Conservation (phyloP, 2,329 filamentous ascomycete genomes). For the Epichloe hybrida region DNA sequence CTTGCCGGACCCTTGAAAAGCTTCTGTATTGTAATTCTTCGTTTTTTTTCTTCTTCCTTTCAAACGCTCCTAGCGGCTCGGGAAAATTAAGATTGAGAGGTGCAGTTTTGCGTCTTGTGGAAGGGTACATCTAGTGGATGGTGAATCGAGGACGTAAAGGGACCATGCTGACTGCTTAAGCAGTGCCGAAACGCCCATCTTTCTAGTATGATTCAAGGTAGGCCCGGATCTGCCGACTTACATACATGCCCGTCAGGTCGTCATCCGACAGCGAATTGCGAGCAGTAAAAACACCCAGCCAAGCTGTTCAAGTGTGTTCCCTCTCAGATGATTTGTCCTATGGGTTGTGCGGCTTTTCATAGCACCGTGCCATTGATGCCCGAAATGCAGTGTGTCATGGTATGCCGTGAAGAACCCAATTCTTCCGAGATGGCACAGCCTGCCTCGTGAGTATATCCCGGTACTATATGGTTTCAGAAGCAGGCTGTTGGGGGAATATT, state of each 20-base stretch:
- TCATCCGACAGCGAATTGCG: too few species aligned
- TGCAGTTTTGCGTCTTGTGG: background rate
- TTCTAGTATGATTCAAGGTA: too few species aligned
- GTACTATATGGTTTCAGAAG: background rate
- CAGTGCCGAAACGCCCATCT: too few species aligned
- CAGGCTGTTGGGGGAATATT: too few species aligned
- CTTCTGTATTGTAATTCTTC: too few species aligned
- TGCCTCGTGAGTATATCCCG: background rate
- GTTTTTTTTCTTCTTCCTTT: too few species aligned
- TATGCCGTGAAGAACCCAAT: conserved; percentile 1
- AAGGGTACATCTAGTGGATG: background rate
- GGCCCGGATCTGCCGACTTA: too few species aligned
- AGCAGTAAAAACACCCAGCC: background rate
- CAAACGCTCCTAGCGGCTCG: background rate
- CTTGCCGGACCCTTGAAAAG: background rate
- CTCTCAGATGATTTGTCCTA: too few species aligned
- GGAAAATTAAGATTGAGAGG: too few species aligned
- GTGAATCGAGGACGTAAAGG: background rate
- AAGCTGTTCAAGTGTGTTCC: too few species aligned
- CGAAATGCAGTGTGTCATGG: background rate
- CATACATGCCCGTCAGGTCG: too few species aligned
- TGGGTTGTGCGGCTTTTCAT: background rate
- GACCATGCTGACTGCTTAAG: background rate
- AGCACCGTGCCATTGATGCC: background rate
- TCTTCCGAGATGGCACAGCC: background rate